Evolutionary conservation across 1,284 basidiomycete genomes (phyloP), one percentile per base, ranked within the genome.

Genomic region (Tilletia walkeri): DNA sequence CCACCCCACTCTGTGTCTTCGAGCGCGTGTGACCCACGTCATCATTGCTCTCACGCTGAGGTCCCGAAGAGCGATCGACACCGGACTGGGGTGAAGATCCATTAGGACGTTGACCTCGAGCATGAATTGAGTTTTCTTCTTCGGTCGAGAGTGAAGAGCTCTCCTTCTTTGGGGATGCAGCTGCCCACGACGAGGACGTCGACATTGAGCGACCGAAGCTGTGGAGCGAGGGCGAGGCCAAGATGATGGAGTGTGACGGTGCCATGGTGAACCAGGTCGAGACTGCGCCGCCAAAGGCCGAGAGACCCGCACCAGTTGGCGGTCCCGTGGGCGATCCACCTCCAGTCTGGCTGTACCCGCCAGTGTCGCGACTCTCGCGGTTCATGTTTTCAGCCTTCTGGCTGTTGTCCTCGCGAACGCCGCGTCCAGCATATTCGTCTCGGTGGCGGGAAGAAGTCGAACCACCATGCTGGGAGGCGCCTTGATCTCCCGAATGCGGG

Each of bases 31-130:
- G 54, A 18, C 59, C n/a, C 12, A 34, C 30, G 36, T 63, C 36
- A 16, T 63, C 59, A 16, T 63, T 39, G 36, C 36, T 38, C 36
- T 34, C 9, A 39, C 30, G 54, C 12, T 56, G 54, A n/a, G 16
- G n/a, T 12, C 34, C 10, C 6, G 54, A 34, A 56, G 54, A 56
- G 12, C 7, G 18, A 18, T 24, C 50, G 16, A n/a, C 18, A 7
- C 50, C 50, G 5, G 24, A 34, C 24, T 59, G 56, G 34, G 56
- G 56, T 18, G 59, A 63, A 3, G 59, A 63, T 38, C 59, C 59
- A 34, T 63, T 36, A 10, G 59, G 4, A 20, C 38, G 34, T 39
- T 63, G 59, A 39, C 36, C 59, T 34, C 59, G 59, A 34, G 18
- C 18, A 4, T 63, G 30, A 16, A 39, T 9, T 36, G 59, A 63